Evolutionary conservation across 805 yeast genomes (phyloP).

Genomic region (Diddensiella transvaalensis): DNA sequence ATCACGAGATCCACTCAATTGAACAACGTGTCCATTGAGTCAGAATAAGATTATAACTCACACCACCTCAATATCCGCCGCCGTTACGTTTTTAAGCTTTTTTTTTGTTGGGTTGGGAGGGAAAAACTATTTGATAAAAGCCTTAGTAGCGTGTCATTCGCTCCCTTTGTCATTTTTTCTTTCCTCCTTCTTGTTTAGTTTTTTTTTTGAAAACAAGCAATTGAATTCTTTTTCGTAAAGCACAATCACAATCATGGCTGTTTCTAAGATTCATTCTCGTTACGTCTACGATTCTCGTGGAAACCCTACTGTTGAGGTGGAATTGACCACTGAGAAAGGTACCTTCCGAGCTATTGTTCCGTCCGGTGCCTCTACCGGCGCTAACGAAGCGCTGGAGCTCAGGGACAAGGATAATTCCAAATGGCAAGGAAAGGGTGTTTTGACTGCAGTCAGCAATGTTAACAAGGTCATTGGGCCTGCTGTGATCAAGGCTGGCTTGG

Average conservation of each 20-base stretch:
- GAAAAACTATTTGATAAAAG: neutral
- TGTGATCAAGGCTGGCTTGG: constrained; percentile 70
- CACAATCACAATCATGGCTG: constrained; percentile 55
- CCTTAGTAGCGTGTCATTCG: neutral
- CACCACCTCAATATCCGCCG: too few relatives aligned
- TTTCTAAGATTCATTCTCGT: constrained; percentile 86
- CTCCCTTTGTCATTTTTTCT: constrained; percentile 8
- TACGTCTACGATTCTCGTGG: constrained; percentile 99
- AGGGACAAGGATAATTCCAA: constrained; percentile 97
- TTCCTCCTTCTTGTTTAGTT: constrained; percentile 3
- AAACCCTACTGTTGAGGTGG: constrained; percentile 99
- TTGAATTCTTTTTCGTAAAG: constrained; percentile 7
- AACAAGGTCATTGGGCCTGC: constrained; percentile 95
- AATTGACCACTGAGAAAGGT: constrained; percentile 88
- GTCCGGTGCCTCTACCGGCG: constrained; percentile 99
- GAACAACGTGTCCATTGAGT: too few relatives aligned
- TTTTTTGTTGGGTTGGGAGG: neutral
- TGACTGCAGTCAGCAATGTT: constrained; percentile 95
- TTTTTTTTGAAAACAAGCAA: too few relatives aligned
- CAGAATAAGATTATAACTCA: too few relatives aligned
- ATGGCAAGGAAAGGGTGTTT: constrained; percentile 99
- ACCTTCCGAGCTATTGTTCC: constrained; percentile 96
- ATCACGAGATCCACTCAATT: too few relatives aligned
- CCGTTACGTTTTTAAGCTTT: too few relatives aligned
- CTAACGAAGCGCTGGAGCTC: constrained; percentile 97